Conservation (phyloP, 257 asterid genomes). For the Oldenlandia corymbosa region DNA sequence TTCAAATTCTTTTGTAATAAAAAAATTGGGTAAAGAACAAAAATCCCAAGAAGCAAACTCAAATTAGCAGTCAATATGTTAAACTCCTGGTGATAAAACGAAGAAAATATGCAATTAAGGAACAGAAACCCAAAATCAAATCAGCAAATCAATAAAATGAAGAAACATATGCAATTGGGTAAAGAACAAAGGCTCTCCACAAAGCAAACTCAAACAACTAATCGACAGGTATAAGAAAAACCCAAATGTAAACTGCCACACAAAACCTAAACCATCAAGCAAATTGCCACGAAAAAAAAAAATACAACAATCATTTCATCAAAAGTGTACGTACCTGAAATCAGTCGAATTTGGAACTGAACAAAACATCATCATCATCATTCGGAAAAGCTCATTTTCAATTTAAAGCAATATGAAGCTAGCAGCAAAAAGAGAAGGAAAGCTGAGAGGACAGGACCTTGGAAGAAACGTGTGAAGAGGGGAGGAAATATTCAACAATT, state of each 20-base stretch:
- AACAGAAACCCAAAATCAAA: too few relatives aligned
- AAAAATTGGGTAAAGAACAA: background rate
- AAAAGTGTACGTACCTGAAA: background rate
- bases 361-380: background rate
- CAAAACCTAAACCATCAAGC: background rate
- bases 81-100: too few relatives aligned
- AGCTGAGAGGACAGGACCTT: background rate
- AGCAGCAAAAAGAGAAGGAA: background rate
- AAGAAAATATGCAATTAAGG: too few relatives aligned
- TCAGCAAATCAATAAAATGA: too few relatives aligned
- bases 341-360: background rate
- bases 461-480: background rate
- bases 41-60: background rate
- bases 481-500: too few relatives aligned
- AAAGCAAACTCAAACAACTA: too few relatives aligned
- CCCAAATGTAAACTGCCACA: background rate
- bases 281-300: background rate
- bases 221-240: background rate
- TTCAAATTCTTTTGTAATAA: background rate
- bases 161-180: too few relatives aligned
- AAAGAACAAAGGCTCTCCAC: too few relatives aligned
- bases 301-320: background rate
- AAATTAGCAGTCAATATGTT: too few relatives aligned
- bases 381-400: background rate
- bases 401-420: background rate